phyloP scores from a whole-genome alignment of 768 basidiomycete species.

The Kwoniella heveanensis region DNA sequence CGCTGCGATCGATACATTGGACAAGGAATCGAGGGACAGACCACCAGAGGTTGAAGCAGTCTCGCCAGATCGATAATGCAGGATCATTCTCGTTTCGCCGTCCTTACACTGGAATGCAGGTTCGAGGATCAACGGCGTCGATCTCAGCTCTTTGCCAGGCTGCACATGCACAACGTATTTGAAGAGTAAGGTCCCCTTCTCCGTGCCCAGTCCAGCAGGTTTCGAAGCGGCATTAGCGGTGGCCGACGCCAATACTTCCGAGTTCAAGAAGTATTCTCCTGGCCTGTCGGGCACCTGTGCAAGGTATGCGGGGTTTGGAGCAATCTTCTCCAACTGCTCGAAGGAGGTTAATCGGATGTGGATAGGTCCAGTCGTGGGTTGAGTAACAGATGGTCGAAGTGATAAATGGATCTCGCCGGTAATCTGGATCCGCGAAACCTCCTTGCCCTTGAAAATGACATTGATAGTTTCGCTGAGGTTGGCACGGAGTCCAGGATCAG shows the following conservation, averaged over 20 bases:
- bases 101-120: constrained; percentile 57
- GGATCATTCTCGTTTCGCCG: constrained; percentile 56
- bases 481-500: constrained; percentile 52
- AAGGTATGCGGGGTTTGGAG: constrained; percentile 57
- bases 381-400: constrained; percentile 11
- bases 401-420: constrained; percentile 57
- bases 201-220: constrained; percentile 7
- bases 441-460: constrained; percentile 54
- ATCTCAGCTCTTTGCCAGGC: constrained; percentile 33
- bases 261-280: constrained; percentile 56
- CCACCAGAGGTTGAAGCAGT: no score
- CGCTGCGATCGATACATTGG: constrained; percentile 51
- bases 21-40: constrained; percentile 29
- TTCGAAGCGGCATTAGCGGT: constrained; percentile 20
- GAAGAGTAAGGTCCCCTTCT: constrained; percentile 52
- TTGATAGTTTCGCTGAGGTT: constrained; percentile 58
- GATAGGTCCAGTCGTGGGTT: constrained; percentile 39
- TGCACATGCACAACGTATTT: constrained; percentile 58
- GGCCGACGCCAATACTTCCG: constrained; percentile 45
- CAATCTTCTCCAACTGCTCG: constrained; percentile 58
- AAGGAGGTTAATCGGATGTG: constrained; percentile 55
- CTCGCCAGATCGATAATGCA: constrained; percentile 52
- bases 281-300: constrained; percentile 48
- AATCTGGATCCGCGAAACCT: constrained; percentile 55
- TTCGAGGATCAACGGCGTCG: constrained; percentile 54